Conservation (phyloP, 345 rosid species). For the Passiflora organensis region DNA sequence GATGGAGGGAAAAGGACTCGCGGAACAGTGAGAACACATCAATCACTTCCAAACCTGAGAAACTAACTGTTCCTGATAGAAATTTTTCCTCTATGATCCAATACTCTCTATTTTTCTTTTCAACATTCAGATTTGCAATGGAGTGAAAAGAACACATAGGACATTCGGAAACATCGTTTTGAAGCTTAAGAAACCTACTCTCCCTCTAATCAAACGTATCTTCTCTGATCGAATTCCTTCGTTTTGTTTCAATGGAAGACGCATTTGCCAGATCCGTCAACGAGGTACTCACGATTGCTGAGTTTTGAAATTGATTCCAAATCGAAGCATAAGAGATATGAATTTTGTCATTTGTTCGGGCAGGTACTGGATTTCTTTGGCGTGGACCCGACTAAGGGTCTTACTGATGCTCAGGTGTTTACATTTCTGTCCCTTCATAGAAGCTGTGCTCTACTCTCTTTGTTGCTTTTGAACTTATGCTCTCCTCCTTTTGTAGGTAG, state of each 20-base stretch:
- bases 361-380: slow-evolving; percentile 90
- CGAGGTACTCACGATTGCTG: slow-evolving; percentile 45
- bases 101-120: too few species aligned
- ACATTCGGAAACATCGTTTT: too few species aligned
- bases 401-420: slow-evolving; percentile 78
- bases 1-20: too few species aligned
- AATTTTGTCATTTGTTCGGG: slow-evolving; percentile 10
- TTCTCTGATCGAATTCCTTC: slow-evolving; percentile 12
- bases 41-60: too few species aligned
- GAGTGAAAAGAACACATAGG: too few species aligned
- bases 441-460: neutral
- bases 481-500: slow-evolving; percentile 41
- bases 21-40: too few species aligned
- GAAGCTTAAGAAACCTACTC: neutral
- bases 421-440: neutral
- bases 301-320: neutral
- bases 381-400: slow-evolving; percentile 72
- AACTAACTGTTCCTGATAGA: too few species aligned
- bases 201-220: too few species aligned
- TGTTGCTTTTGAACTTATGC: neutral
- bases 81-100: too few species aligned
- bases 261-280: slow-evolving; percentile 90
- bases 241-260: slow-evolving; percentile 59
- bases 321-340: neutral
- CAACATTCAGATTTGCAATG: too few species aligned